Evolutionary conservation across 208 protist species (phyloP).

Genomic region (Herpetomonas tarakana): DNA sequence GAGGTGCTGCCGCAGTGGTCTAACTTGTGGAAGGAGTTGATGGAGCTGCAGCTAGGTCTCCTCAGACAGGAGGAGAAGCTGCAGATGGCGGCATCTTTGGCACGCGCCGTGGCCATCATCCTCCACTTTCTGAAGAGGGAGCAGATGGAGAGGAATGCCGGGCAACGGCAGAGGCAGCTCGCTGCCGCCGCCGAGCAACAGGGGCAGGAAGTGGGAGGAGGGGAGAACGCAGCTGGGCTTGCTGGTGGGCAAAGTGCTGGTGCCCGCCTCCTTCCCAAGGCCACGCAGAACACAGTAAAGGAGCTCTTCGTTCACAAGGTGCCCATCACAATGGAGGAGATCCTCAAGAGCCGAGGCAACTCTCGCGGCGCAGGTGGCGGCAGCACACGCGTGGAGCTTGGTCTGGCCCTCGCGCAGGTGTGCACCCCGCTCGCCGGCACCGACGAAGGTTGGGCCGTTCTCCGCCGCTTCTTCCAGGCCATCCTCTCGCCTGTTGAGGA

Average conservation of each 20-base stretch:
- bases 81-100: slow-evolving; percentile 38
- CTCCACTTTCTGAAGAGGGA: slow-evolving; percentile 46
- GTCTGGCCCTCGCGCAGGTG: slow-evolving; percentile 40
- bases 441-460: slow-evolving; percentile 49
- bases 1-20: slow-evolving; percentile 47
- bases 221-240: too few species aligned
- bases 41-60: slow-evolving; percentile 54
- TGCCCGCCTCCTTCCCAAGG: slow-evolving; percentile 14
- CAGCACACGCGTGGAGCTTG: slow-evolving; percentile 31
- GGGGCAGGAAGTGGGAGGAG: neutral
- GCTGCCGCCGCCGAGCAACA: neutral
- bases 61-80: slow-evolving; percentile 54
- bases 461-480: slow-evolving; percentile 17
- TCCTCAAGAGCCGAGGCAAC: slow-evolving; percentile 14
- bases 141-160: slow-evolving; percentile 10
- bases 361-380: neutral
- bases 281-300: slow-evolving; percentile 31
- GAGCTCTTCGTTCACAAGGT: slow-evolving; percentile 54
- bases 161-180: neutral
- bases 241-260: too few species aligned
- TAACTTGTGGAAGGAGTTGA: slow-evolving; percentile 71
- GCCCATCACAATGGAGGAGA: slow-evolving; percentile 62
- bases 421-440: slow-evolving; percentile 38
- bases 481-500: slow-evolving; percentile 15
- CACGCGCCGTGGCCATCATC: slow-evolving; percentile 35